A percentile compares a stretch with the other conserved stretches of the same genome.
Conservation (phyloP, 2,329 filamentous ascomycete genomes). For the Tolypocladium ophioglossoides region DNA sequence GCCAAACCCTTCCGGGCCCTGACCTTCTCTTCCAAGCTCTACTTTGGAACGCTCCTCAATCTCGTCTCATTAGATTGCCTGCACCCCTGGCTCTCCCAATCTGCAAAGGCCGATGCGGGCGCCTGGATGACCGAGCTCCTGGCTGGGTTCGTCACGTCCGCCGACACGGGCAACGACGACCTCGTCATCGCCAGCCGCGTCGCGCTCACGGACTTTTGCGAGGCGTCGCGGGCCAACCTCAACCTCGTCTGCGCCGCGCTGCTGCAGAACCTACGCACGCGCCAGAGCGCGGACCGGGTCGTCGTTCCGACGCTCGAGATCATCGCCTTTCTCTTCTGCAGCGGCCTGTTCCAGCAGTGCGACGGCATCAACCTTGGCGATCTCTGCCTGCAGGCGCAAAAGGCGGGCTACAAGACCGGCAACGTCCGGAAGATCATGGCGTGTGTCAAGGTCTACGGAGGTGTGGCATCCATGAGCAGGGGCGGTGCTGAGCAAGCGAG, state of each 20-base stretch:
- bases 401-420: conserved; percentile 70
- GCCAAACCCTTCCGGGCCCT: conserved; percentile 22
- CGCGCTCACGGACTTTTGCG: conserved; percentile 49
- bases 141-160: conserved; percentile 60
- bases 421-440: conserved; percentile 76
- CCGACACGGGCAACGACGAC: conserved; percentile 68
- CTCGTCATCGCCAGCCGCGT: conserved; percentile 58
- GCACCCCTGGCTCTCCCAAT: conserved; percentile 22
- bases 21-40: conserved; percentile 47
- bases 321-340: conserved; percentile 65
- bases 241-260: conserved; percentile 40
- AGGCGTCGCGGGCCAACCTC: conserved; percentile 26
- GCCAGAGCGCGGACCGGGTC: conserved; percentile 55
- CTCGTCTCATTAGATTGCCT: conserved; percentile 29
- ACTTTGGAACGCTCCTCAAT: conserved; percentile 45
- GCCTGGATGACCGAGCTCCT: conserved; percentile 44
- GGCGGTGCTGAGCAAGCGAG: conserved; percentile 2
- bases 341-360: conserved; percentile 33
- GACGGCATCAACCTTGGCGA: conserved; percentile 33
- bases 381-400: conserved; percentile 63
- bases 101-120: conserved; percentile 19
- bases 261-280: conserved; percentile 39
- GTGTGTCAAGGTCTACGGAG: conserved; percentile 69
- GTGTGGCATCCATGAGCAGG: conserved; percentile 38
- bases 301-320: conserved; percentile 69